Percentiles rank a stretch among this genome's conserved stretches.
phyloP scores from a whole-genome alignment of 805 yeast species.

The Yarrowia hollandica region DNA sequence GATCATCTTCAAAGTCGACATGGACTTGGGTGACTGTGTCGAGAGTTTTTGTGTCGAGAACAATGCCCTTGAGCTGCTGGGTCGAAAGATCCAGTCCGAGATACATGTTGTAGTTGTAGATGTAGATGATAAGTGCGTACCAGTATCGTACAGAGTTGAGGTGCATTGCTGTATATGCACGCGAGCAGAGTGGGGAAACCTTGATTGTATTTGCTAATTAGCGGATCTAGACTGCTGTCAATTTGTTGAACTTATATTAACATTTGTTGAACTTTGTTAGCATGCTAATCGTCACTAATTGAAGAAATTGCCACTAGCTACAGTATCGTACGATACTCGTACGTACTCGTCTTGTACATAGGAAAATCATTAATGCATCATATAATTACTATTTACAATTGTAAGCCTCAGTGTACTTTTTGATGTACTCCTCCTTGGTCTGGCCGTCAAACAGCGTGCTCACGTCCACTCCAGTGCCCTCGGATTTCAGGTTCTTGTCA shows the following conservation, averaged over 20 bases:
- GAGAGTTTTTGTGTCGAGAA: conserved; percentile 53
- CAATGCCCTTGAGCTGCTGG: conserved; percentile 79
- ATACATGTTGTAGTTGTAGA: conserved; percentile 9
- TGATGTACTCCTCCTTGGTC: background rate
- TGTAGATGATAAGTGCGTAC: background rate
- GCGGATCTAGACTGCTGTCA: too few species aligned
- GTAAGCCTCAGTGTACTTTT: background rate
- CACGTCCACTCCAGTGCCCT: background rate
- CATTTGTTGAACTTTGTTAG: too few species aligned
- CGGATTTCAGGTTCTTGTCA: background rate
- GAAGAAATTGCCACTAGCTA: too few species aligned
- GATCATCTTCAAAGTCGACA: conserved; percentile 71
- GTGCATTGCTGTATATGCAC: conserved; percentile 13
- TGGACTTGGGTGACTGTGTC: conserved; percentile 56
- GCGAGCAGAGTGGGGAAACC: background rate
- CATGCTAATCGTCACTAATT: too few species aligned
- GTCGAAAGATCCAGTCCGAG: conserved; percentile 84
- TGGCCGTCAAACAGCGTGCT: background rate
- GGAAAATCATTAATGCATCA: conserved; percentile 3
- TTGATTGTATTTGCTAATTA: too few species aligned
- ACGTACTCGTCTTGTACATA: too few species aligned
- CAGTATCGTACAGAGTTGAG: background rate
- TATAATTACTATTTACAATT: conserved; percentile 14
- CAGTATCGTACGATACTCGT: too few species aligned
- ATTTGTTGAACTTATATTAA: too few species aligned